Base-by-base conservation (phyloP, 2,329 filamentous ascomycete genomes). In the Endothia cerciana region DNA sequence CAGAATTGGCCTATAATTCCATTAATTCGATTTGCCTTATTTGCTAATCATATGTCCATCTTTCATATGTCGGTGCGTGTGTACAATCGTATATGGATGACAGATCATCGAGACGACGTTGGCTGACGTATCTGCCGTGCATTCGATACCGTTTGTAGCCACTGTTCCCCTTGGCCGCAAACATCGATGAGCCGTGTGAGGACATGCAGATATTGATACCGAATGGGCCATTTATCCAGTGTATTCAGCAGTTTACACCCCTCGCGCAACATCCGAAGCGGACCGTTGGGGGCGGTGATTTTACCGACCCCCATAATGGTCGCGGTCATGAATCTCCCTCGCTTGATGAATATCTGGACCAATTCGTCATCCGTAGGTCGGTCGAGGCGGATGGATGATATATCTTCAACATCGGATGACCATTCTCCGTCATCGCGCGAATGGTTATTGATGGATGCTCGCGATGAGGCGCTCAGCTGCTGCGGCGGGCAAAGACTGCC, bases 341-440 rank as follows among this genome's bases (percentile, higher is more conserved):
- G 76, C n/a, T 79, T 77, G 10, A 87, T 82, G 71, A 83, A 87
- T 13, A 81, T 73, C 69, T 86, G 84, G 0, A 85, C 82, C 25
- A 86, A 74, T 70, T 86, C 83, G 70, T 86, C 84, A 69, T 86
- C 83, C 2, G 79, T 79, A 0, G 84, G 84, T 8, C 83, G 76
- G 65, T 87, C 84, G 0, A 87, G 76, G 41, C 82, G 79, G 53
- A 85, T 82, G n/a, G 81, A 80, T 0, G 73, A 75, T 1, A 79
- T 76, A 28, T 63, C 65, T 2, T 66, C 65, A 22, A 66, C 17
- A 15, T 66, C 61, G 28, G 43, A 59, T 3, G 57, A 47, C 63
- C 22, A 58, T 22, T 65, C 64, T 33, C 33, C 60, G 10, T 63
- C 60, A 30, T 66, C 65, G 30, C 36, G 66, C 8, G 57, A 41